These are phyloP conservation scores for Monosporascus sp. DNA, from an alignment of 2,329 filamentous ascomycete genomes.

Conservation along the genomic window DNA sequence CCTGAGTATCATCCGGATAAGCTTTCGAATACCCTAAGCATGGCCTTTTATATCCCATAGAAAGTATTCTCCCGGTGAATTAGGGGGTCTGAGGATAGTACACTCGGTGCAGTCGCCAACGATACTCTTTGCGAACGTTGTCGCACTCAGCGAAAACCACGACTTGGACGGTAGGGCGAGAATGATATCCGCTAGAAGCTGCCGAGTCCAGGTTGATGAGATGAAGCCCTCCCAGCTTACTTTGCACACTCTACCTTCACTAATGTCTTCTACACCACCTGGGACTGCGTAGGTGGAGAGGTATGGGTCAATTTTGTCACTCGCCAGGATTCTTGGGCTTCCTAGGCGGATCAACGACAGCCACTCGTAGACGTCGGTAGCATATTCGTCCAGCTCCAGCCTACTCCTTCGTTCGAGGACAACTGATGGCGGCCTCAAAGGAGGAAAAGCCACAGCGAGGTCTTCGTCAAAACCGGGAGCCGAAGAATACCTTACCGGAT, in stretches of 20 bases:
- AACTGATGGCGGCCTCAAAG: constrained; percentile 25
- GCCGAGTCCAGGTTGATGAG: constrained; percentile 46
- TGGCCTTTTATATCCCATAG: constrained; percentile 53
- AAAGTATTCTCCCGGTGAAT: constrained; percentile 47
- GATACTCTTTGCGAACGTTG: constrained; percentile 43
- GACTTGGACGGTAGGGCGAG: constrained; percentile 35
- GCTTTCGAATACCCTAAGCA: neutral
- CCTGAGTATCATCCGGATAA: neutral
- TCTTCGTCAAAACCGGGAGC: constrained; percentile 24
- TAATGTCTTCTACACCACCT: constrained; percentile 20
- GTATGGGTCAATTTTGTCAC: constrained; percentile 61
- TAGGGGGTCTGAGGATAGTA: constrained; percentile 48
- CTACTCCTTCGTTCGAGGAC: constrained; percentile 32
- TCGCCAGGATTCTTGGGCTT: constrained; percentile 55
- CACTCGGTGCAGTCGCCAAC: constrained; percentile 43
- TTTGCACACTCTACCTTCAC: constrained; percentile 37
- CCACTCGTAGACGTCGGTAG: constrained; percentile 67
- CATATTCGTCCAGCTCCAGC: constrained; percentile 56
- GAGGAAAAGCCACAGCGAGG: constrained; percentile 26
- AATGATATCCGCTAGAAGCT: constrained; percentile 42
- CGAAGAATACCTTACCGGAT: constrained; percentile 38
- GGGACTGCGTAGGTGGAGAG: constrained; percentile 64
- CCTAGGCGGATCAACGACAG: constrained; percentile 60
- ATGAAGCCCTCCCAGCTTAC: constrained; percentile 58
- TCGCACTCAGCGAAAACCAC: constrained; percentile 53